Percentiles rank a stretch among this genome's conserved stretches.
These are phyloP conservation scores for Phialophora expanda DNA, from an alignment of 2,329 filamentous ascomycete species.

Conservation along the genomic window DNA sequence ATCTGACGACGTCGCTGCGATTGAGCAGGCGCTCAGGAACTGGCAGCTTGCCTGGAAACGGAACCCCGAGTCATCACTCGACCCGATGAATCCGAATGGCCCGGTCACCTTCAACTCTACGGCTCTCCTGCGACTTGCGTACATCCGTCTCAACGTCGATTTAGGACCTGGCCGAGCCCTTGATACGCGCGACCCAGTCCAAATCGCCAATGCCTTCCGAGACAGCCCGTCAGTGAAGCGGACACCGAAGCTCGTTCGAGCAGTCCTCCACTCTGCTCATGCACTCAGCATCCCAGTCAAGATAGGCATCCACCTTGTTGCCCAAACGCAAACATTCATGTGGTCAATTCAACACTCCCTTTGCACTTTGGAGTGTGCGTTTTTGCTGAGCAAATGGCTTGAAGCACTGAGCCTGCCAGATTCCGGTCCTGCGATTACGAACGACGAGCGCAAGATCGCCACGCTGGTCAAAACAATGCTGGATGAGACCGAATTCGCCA, in stretches of 20 bases:
- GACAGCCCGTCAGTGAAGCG: conserved; percentile 62
- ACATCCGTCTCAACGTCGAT: conserved; percentile 54
- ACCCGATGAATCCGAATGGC: conserved; percentile 51
- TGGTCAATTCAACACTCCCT: conserved; percentile 51
- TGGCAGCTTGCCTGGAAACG: conserved; percentile 51
- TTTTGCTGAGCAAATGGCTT: conserved; percentile 50
- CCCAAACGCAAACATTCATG: conserved; percentile 48
- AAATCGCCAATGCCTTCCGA: conserved; percentile 64
- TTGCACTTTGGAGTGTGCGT: conserved; percentile 49
- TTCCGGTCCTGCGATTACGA: conserved; percentile 45
- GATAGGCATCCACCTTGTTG: conserved; percentile 49
- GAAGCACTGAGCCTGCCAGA: conserved; percentile 43
- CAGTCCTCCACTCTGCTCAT: conserved; percentile 70
- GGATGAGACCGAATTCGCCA: conserved; percentile 45
- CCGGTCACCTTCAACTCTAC: conserved; percentile 70
- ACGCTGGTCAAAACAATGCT: conserved; percentile 50
- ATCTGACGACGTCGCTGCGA: conserved; percentile 48
- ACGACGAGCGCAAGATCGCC: conserved; percentile 48
- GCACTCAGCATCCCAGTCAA: conserved; percentile 63
- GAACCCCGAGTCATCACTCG: conserved; percentile 48
- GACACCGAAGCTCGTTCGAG: conserved; percentile 63
- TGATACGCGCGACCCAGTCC: conserved; percentile 64
- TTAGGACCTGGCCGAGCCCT: conserved; percentile 54
- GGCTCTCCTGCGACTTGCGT: conserved; percentile 63
- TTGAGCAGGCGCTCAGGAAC: conserved; percentile 52